Evolutionary conservation across 371 early-diverging fungal species (phyloP), one percentile per base, ranked within the genome.

Genomic region (Mucor indicus): DNA sequence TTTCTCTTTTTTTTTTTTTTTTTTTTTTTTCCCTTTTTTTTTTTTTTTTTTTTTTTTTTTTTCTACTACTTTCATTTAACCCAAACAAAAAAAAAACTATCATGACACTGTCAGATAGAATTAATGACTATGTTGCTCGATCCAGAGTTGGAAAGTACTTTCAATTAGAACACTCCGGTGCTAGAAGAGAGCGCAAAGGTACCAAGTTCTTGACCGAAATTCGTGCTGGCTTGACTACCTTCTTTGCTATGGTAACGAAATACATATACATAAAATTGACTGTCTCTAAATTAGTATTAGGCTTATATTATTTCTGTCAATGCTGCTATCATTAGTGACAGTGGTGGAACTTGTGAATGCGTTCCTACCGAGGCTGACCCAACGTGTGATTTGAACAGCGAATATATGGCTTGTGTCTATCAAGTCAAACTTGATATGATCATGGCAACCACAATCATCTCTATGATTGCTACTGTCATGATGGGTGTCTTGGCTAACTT

Each of bases 301-400:
- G 60, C 60, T 41, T 59, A 59, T 41, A 59, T 59, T 45, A 59
- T 59, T 45, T 79, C 83, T 4, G 86, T 87, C 42, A 87, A 87
- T 52, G 80, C 89, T 13, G 60, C 81, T 21, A 87, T 90, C 50
- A 75, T 90, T 56, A 72, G 83, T 25, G 86, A 87, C 42, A 78
- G 83, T 13, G 91, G 91, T 33, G 89, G 89, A 40, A 68, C 84
- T 16, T 90, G 89, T 59, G 81, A 68, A 15, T 89, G 89, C 60
- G 64, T 62, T 36, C 17, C 23, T 5, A 74, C 70, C 7, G 25
- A 49, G 9, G 70, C 74, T 13, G 81, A 75, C 27, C 69, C 73
- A 1, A 54, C 62, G 3, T 80, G 80, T 43, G 54, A 62, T 39
- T 40, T 41, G 7, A 61, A 86, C 41, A 50, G 50, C 2, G 83